These are phyloP conservation scores for Calonectria fujianensis DNA, from an alignment of 2,329 filamentous ascomycete genomes.

Conservation along the genomic window DNA sequence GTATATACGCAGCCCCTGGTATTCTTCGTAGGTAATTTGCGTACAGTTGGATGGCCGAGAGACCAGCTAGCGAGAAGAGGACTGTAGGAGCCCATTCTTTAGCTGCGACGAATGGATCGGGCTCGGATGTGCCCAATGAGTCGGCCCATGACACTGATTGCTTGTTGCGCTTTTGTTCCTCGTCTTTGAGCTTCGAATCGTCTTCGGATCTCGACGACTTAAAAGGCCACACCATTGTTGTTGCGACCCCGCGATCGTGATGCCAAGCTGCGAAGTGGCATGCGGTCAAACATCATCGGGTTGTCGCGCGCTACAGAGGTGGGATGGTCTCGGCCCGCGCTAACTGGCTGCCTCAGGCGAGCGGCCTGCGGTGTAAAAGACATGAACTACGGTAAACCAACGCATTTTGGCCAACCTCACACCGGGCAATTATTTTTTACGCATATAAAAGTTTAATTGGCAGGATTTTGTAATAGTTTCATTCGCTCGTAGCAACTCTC, in stretches of 20 bases:
- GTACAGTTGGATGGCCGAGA: constrained; percentile 73
- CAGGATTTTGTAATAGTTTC: constrained; percentile 46
- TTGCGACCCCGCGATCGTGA: constrained; percentile 56
- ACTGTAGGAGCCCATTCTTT: constrained; percentile 64
- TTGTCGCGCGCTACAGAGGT: constrained; percentile 38
- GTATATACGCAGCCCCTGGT: constrained; percentile 84
- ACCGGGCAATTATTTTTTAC: not conserved
- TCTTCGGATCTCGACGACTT: constrained; percentile 55
- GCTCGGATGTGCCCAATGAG: constrained; percentile 56
- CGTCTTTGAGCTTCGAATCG: constrained; percentile 45
- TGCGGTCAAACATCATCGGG: constrained; percentile 30
- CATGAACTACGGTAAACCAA: not conserved
- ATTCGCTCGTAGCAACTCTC: constrained; percentile 51
- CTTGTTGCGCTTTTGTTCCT: constrained; percentile 50
- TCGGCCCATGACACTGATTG: constrained; percentile 62
- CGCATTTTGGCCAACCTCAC: constrained; percentile 6
- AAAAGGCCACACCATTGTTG: constrained; percentile 65
- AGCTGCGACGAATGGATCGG: constrained; percentile 58
- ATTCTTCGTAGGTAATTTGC: constrained; percentile 89
- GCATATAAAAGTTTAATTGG: constrained; percentile 36
- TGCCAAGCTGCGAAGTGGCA: constrained; percentile 43
- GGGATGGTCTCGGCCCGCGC: constrained; percentile 45
- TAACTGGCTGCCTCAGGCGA: constrained; percentile 54
- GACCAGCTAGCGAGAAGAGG: constrained; percentile 61
- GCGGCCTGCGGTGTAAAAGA: constrained; percentile 17